These are phyloP conservation scores for Astrothelium macrocarpum DNA, from an alignment of 495 filamentous ascomycete genomes.

Conservation along the genomic window DNA sequence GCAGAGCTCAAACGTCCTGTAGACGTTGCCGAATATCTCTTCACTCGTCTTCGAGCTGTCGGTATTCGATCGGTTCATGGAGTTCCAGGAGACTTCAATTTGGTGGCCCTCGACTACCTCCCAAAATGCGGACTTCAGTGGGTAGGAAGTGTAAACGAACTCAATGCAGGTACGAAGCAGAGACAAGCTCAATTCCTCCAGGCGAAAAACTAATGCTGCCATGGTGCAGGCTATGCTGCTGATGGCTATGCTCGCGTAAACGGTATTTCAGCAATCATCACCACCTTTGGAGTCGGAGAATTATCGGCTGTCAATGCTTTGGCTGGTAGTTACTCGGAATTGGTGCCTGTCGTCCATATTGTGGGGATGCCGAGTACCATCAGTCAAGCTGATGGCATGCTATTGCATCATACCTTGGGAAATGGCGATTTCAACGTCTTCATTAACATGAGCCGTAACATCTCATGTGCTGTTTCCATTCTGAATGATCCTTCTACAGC, in stretches of 20 bases:
- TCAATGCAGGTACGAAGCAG: conserved; percentile 47
- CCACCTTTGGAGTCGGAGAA: conserved; percentile 64
- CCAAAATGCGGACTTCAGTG: conserved; percentile 49
- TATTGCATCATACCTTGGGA: conserved; percentile 90
- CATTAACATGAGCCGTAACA: conserved; percentile 59
- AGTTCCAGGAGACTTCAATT: conserved; percentile 18
- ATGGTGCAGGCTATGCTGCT: conserved; percentile 52
- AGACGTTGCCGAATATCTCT: conserved; percentile 24
- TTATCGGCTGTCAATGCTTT: conserved; percentile 60
- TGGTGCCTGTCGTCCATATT: conserved; percentile 71
- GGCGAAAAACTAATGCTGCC: background rate
- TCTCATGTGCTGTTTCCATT: conserved; percentile 60
- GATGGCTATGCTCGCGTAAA: conserved; percentile 65
- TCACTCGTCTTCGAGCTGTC: conserved; percentile 28
- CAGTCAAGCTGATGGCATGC: conserved; percentile 49
- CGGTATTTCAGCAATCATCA: conserved; percentile 54
- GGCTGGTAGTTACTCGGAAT: conserved; percentile 62
- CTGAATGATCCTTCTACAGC: conserved; percentile 62
- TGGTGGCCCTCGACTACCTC: conserved; percentile 50
- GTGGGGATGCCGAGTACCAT: conserved; percentile 59
- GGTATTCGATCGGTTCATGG: conserved; percentile 30
- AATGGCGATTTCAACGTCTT: conserved; percentile 89
- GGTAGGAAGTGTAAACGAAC: conserved; percentile 63
- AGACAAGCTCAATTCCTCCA: background rate
- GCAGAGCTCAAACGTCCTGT: conserved; percentile 9